These are phyloP conservation scores for Fonsecaea erecta DNA, from an alignment of 2,329 filamentous ascomycete species.

Conservation along the genomic window DNA sequence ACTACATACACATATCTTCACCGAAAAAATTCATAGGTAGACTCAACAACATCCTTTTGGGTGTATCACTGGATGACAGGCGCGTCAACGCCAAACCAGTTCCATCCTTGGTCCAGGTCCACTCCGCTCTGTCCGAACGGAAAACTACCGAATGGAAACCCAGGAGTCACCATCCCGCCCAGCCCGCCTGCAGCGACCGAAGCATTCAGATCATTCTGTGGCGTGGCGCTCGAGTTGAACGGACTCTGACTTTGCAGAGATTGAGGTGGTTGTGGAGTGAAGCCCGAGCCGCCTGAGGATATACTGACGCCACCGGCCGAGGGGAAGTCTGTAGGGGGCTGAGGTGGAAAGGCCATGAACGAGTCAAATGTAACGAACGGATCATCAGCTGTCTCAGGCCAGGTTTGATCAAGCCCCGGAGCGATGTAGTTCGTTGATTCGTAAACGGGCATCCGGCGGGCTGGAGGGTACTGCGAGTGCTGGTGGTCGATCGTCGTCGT, in stretches of 20 bases:
- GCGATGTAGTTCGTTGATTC: slow-evolving; percentile 29
- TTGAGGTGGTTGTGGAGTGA: slow-evolving; percentile 31
- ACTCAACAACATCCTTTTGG: background rate
- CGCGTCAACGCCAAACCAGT: slow-evolving; percentile 43
- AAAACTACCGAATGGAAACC: slow-evolving; percentile 28
- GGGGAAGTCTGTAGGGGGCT: slow-evolving; percentile 26
- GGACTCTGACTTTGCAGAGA: slow-evolving; percentile 24
- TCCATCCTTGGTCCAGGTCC: slow-evolving; percentile 49
- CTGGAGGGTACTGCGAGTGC: slow-evolving; percentile 7
- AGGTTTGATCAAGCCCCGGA: slow-evolving; percentile 27
- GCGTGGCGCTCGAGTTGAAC: slow-evolving; percentile 13
- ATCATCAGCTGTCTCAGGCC: slow-evolving; percentile 33
- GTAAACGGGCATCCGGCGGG: slow-evolving; percentile 20
- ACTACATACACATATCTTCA: background rate
- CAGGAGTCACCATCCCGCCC: slow-evolving; percentile 8
- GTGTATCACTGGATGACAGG: slow-evolving; percentile 21
- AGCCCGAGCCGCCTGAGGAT: slow-evolving; percentile 15
- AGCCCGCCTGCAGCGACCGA: slow-evolving; percentile 7
- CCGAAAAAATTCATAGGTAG: background rate
- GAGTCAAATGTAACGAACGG: slow-evolving; percentile 39
- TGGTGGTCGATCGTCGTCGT: slow-evolving; percentile 27
- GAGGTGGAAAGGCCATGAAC: slow-evolving; percentile 37
- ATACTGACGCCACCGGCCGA: slow-evolving; percentile 23
- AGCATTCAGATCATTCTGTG: slow-evolving; percentile 21
- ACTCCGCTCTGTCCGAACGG: slow-evolving; percentile 37